phyloP scores from a whole-genome alignment of 148 eudicot genomes.

The Chenopodium suecicum region DNA sequence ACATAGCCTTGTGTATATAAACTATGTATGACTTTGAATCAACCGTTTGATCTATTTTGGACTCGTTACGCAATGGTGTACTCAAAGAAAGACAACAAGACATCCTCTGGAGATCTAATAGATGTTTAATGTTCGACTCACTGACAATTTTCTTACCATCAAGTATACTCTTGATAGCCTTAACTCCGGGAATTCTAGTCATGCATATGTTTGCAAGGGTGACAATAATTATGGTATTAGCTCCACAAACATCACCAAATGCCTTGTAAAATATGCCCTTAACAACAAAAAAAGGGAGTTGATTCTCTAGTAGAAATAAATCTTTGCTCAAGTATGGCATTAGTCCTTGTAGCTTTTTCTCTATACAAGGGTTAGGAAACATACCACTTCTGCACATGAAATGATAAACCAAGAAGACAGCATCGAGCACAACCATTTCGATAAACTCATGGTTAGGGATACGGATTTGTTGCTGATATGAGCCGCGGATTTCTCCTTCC shows the following conservation, averaged over 20 bases:
- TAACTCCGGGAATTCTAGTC: too few species aligned
- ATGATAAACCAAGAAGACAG: background rate
- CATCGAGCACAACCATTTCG: slow-evolving; percentile 18
- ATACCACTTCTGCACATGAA: background rate
- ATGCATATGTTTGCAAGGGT: background rate
- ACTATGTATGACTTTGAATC: background rate
- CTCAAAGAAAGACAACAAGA: background rate
- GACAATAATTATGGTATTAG: background rate
- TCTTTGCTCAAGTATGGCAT: background rate
- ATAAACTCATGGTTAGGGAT: background rate
- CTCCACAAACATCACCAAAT: background rate
- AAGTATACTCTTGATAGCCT: background rate
- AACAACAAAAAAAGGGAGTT: slow-evolving; percentile 21
- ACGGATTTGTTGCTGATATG: background rate
- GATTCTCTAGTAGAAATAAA: slow-evolving; percentile 18
- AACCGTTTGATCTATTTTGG: background rate
- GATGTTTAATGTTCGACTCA: slow-evolving; percentile 4
- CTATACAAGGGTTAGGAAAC: background rate
- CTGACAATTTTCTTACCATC: background rate
- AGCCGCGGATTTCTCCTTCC: background rate
- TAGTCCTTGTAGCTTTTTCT: background rate
- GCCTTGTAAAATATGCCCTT: background rate
- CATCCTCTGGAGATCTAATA: slow-evolving; percentile 1
- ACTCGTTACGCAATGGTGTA: too few species aligned
- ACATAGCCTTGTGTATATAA: background rate